Percentiles rank a stretch among this genome's conserved stretches.
These are phyloP conservation scores for Trichophaea hybrida DNA, from an alignment of 2,329 filamentous ascomycete species.

Conservation along the genomic window DNA sequence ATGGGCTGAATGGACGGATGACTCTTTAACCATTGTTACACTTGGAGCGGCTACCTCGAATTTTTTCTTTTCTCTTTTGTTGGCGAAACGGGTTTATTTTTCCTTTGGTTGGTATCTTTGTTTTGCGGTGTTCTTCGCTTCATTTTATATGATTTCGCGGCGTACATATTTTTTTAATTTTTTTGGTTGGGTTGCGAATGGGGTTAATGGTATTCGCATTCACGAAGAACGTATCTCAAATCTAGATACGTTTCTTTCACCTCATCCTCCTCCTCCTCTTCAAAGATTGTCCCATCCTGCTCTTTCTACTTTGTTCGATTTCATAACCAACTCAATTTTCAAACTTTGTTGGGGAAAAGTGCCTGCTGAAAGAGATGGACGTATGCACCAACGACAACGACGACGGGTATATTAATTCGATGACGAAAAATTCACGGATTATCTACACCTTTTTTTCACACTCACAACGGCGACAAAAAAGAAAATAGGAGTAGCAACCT, in stretches of 20 bases:
- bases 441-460: too few species aligned
- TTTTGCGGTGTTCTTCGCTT: background rate
- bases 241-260: background rate
- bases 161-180: background rate
- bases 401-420: too few species aligned
- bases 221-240: background rate
- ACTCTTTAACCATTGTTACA: background rate
- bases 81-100: background rate
- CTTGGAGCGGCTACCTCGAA: background rate
- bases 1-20: background rate
- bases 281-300: too few species aligned
- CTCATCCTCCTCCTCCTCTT: background rate
- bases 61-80: slow-evolving; percentile 2
- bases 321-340: too few species aligned
- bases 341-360: too few species aligned
- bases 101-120: background rate
- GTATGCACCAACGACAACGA: too few species aligned
- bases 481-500: too few species aligned
- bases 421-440: too few species aligned
- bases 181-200: background rate
- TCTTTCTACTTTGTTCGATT: too few species aligned
- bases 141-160: background rate
- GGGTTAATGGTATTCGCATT: background rate
- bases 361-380: too few species aligned
- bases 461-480: too few species aligned